Percentiles rank a stretch among this genome's conserved stretches.
Conservation (phyloP, 225 moss, liverwort and hornwort genomes). For the Takakia lepidozioides region DNA sequence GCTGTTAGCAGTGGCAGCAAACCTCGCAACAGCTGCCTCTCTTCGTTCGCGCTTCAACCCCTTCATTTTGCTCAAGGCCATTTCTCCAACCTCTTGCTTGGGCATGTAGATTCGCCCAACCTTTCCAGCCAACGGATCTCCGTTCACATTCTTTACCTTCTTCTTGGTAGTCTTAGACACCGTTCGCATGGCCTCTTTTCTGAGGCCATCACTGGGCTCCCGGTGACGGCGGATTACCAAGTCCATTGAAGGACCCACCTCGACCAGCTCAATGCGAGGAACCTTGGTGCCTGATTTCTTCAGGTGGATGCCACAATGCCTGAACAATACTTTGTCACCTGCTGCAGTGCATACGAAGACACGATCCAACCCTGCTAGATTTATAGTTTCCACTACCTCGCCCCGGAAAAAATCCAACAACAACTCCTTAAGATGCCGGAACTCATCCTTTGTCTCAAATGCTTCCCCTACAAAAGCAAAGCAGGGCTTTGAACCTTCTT, state of each 20-base stretch:
- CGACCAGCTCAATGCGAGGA: slow-evolving; percentile 59
- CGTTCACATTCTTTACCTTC: slow-evolving; percentile 92
- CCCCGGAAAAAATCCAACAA: slow-evolving; percentile 93
- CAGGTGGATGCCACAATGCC: slow-evolving; percentile 69
- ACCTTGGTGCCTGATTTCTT: slow-evolving; percentile 54
- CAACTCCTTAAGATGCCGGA: slow-evolving; percentile 75
- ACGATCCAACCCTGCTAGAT: slow-evolving; percentile 69
- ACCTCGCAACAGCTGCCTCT: slow-evolving; percentile 43
- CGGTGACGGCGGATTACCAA: slow-evolving; percentile 61
- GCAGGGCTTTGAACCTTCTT: slow-evolving; percentile 87
- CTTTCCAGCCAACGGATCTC: slow-evolving; percentile 74
- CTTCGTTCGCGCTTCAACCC: slow-evolving; percentile 58
- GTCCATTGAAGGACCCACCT: slow-evolving; percentile 84
- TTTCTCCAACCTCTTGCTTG: slow-evolving; percentile 70
- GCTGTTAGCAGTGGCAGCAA: slow-evolving; percentile 7
- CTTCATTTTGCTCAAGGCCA: slow-evolving; percentile 64
- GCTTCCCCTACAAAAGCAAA: slow-evolving; percentile 81
- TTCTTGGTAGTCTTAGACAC: slow-evolving; percentile 63
- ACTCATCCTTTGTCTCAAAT: slow-evolving; percentile 58
- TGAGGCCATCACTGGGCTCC: slow-evolving; percentile 65
- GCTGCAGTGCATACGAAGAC: slow-evolving; percentile 64
- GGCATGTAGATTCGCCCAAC: slow-evolving; percentile 94
- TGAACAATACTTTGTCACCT: slow-evolving; percentile 59
- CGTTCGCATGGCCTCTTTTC: slow-evolving; percentile 60
- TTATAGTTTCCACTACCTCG: slow-evolving; percentile 76